Conservation (phyloP, 169 alveolate genomes). For the Cryptosporidium meleagridis region DNA sequence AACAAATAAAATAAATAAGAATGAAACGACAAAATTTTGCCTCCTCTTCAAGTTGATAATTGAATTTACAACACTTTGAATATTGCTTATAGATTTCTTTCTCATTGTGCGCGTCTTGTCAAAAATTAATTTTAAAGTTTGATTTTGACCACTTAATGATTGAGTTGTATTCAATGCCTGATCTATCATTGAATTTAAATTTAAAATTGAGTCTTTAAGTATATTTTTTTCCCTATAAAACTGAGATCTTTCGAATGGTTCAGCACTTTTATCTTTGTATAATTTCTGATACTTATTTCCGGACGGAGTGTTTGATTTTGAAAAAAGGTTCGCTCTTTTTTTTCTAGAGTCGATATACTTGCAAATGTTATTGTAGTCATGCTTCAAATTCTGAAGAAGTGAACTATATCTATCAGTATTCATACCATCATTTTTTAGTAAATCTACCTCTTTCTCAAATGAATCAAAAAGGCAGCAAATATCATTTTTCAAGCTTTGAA, state of each 20-base stretch:
- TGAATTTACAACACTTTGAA: background rate
- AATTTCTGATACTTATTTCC: conserved; percentile 20
- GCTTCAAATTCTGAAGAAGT: conserved; percentile 32
- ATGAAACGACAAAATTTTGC: background rate
- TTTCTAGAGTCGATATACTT: conserved; percentile 50
- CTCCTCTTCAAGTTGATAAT: conserved; percentile 24
- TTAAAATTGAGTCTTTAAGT: conserved; percentile 33
- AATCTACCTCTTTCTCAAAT: conserved; percentile 25
- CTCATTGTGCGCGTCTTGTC: conserved; percentile 29
- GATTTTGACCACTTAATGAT: conserved; percentile 15
- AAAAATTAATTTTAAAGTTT: background rate
- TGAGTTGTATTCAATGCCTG: conserved; percentile 43
- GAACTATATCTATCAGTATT: conserved; percentile 32
- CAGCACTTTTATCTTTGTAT: background rate
- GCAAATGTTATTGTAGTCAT: conserved; percentile 41
- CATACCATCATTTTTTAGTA: conserved; percentile 6
- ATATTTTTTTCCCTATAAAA: conserved; percentile 18
- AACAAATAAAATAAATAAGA: conserved; percentile 11
- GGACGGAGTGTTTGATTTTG: background rate
- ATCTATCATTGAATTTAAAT: conserved; percentile 20
- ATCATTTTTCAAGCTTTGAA: conserved; percentile 27
- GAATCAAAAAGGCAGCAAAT: conserved; percentile 33
- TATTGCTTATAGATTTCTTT: conserved; percentile 40
- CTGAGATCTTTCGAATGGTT: conserved; percentile 17
- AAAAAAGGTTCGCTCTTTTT: conserved; percentile 13